These are phyloP conservation scores for Pyricularia sp. DNA, from an alignment of 2,329 filamentous ascomycete species.

Conservation along the genomic window DNA sequence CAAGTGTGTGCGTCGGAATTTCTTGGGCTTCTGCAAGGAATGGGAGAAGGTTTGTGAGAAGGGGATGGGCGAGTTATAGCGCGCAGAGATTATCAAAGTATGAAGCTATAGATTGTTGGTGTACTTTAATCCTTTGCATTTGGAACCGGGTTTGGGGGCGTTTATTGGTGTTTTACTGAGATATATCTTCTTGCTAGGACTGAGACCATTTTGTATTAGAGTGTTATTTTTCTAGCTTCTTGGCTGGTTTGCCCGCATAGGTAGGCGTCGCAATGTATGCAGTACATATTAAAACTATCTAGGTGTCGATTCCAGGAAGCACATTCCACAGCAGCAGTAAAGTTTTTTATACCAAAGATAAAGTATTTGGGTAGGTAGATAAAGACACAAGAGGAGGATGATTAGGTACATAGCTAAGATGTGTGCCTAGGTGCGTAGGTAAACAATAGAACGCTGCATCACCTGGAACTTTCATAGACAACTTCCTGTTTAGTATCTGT, in stretches of 20 bases:
- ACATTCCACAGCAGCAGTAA: too few species aligned
- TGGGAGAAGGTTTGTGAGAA: slow-evolving; percentile 16
- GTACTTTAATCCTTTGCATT: not conserved
- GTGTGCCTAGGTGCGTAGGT: too few species aligned
- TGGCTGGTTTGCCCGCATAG: not conserved
- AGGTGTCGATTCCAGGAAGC: too few species aligned
- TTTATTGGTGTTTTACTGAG: not conserved
- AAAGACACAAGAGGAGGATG: too few species aligned
- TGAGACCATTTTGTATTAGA: not conserved
- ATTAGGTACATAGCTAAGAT: too few species aligned
- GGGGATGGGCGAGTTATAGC: slow-evolving; percentile 6
- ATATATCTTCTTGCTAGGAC: not conserved
- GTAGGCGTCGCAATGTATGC: not conserved
- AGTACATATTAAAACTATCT: too few species aligned
- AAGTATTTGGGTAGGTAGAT: too few species aligned
- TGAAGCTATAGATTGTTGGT: not conserved
- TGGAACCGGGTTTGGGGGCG: not conserved
- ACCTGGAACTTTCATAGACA: not conserved
- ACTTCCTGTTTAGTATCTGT: not conserved
- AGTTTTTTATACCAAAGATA: too few species aligned
- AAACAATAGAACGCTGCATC: too few species aligned
- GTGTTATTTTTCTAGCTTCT: not conserved
- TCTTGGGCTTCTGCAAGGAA: slow-evolving; percentile 28
- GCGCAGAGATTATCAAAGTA: not conserved
- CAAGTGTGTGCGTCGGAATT: slow-evolving; percentile 23